These are phyloP conservation scores for Emericellopsis atlantica DNA, from an alignment of 2,329 filamentous ascomycete species.

Conservation along the genomic window DNA sequence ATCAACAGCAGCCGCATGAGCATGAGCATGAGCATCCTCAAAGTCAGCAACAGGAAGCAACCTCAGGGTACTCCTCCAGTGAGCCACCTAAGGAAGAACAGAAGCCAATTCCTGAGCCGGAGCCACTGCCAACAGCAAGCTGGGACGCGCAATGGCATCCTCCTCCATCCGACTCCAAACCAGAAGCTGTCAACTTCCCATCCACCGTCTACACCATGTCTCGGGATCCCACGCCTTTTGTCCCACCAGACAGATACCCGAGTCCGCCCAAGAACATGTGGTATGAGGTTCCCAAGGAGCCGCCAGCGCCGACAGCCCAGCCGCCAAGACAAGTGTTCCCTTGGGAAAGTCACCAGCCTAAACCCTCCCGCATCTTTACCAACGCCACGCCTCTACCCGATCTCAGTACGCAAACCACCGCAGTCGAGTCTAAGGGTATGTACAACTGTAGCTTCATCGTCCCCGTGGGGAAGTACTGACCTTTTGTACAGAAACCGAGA, in stretches of 20 bases:
- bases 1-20: too few relatives aligned
- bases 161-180: constrained; percentile 54
- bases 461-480: constrained; percentile 1
- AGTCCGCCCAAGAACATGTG: constrained; percentile 81
- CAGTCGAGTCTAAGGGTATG: constrained; percentile 3
- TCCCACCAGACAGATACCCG: constrained; percentile 65
- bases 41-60: too few relatives aligned
- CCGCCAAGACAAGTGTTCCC: constrained; percentile 68
- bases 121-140: constrained; percentile 4
- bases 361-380: constrained; percentile 49
- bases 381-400: constrained; percentile 6
- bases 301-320: constrained; percentile 38
- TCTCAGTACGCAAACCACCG: not conserved
- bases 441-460: constrained; percentile 13
- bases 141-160: constrained; percentile 25
- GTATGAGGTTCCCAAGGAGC: constrained; percentile 64
- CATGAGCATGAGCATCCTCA: too few relatives aligned
- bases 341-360: constrained; percentile 65
- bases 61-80: too few relatives aligned
- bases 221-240: constrained; percentile 59
- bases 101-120: not conserved
- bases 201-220: constrained; percentile 74
- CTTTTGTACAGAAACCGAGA: not conserved
- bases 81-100: not conserved
- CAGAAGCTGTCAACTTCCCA: constrained; percentile 79